Evolutionary conservation across 768 basidiomycete species (phyloP).

Genomic region (Phylloporus sp.): DNA sequence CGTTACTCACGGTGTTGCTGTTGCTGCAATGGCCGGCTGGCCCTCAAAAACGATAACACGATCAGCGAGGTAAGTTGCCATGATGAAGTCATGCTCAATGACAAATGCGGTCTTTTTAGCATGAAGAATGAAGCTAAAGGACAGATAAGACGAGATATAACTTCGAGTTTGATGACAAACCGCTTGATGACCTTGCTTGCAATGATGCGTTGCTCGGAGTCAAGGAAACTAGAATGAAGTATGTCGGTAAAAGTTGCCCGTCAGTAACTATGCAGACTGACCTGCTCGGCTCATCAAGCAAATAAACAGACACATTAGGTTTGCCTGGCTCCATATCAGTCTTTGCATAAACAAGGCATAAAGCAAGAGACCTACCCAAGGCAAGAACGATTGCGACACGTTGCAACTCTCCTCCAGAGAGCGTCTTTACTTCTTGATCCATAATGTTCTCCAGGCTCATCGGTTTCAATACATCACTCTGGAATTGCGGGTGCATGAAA

Average conservation of each 20-base stretch:
- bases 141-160: not conserved
- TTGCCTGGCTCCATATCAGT: constrained; percentile 45
- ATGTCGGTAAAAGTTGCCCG: constrained; percentile 2
- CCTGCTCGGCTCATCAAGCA: constrained; percentile 93
- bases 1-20: constrained; percentile 77
- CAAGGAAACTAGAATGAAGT: constrained; percentile 66
- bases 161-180: constrained; percentile 33
- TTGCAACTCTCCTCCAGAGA: constrained; percentile 98
- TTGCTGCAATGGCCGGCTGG: constrained; percentile 80
- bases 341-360: not conserved
- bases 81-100: constrained; percentile 99
- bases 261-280: constrained; percentile 28
- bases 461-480: constrained; percentile 95
- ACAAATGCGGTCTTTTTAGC: constrained; percentile 98
- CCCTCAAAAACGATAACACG: constrained; percentile 93
- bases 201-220: constrained; percentile 99
- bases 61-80: constrained; percentile 99
- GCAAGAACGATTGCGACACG: constrained; percentile 95
- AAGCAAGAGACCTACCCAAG: constrained; percentile 50
- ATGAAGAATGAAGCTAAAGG: constrained; percentile 80
- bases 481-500: constrained; percentile 99
- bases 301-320: constrained; percentile 81
- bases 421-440: constrained; percentile 97
- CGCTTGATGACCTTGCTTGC: constrained; percentile 98
- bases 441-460: constrained; percentile 94